These are phyloP conservation scores for Diplocarpon mali DNA, from an alignment of 2,329 filamentous ascomycete genomes.

Conservation along the genomic window DNA sequence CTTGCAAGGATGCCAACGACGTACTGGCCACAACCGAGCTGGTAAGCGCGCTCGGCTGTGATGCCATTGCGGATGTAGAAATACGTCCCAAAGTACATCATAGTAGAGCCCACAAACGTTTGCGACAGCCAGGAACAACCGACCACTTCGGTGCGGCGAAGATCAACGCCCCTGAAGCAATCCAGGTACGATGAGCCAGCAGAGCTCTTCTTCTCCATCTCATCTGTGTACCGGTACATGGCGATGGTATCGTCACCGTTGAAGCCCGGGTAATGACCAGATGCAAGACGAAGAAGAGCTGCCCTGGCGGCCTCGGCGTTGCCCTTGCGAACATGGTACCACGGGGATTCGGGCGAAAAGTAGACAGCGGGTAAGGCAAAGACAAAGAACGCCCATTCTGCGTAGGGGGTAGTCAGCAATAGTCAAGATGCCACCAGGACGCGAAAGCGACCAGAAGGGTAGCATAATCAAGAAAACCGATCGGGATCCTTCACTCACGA, in stretches of 20 bases:
- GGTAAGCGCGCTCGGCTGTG: conserved; percentile 36
- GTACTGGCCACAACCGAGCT: conserved; percentile 39
- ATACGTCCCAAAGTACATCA: conserved; percentile 53
- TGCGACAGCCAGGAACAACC: conserved; percentile 51
- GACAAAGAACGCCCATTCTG: conserved; percentile 38
- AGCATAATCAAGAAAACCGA: background rate
- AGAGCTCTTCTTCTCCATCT: conserved; percentile 36
- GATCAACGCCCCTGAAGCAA: conserved; percentile 37
- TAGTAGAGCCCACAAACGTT: conserved; percentile 49
- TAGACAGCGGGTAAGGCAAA: conserved; percentile 31
- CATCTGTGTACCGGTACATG: conserved; percentile 45
- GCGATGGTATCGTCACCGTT: conserved; percentile 28
- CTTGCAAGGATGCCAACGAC: conserved; percentile 39
- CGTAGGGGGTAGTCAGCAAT: background rate
- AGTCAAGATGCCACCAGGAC: background rate
- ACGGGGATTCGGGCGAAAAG: conserved; percentile 27
- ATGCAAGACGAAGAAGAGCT: conserved; percentile 1
- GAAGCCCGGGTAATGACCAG: background rate
- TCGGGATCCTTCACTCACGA: conserved; percentile 11
- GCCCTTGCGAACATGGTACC: conserved; percentile 1
- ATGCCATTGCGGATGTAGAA: conserved; percentile 46
- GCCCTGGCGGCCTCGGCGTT: background rate
- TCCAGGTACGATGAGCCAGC: conserved; percentile 37
- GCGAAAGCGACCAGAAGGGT: background rate
- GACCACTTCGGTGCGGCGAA: conserved; percentile 41